These are phyloP conservation scores for Ceratocystis variospora DNA, from an alignment of 2,329 filamentous ascomycete genomes.

Conservation along the genomic window DNA sequence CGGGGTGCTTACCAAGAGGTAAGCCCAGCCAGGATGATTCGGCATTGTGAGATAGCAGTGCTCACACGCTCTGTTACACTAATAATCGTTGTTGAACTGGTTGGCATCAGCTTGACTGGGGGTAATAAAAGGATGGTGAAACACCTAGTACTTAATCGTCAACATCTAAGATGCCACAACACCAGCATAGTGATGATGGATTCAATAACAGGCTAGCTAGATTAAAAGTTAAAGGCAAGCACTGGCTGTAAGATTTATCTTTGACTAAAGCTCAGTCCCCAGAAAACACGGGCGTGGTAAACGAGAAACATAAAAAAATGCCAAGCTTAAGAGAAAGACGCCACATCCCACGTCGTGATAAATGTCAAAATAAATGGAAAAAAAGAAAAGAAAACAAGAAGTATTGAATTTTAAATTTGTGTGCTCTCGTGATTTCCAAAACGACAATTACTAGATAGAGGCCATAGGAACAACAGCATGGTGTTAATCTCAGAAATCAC, in stretches of 20 bases:
- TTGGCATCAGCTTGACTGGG: not conserved
- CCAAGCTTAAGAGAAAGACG: not conserved
- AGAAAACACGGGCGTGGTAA: not conserved
- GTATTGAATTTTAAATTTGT: not conserved
- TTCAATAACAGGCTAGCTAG: not conserved
- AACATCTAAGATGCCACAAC: not conserved
- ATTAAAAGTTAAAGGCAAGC: not conserved
- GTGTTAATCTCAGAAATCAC: not conserved
- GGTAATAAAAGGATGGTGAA: not conserved
- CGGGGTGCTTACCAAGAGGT: not conserved
- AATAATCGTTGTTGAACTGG: not conserved
- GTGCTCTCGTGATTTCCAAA: not conserved
- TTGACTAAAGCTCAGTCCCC: not conserved
- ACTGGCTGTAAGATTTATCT: not conserved
- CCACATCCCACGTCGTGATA: too few relatives aligned
- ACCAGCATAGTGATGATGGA: not conserved
- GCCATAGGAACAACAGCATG: not conserved
- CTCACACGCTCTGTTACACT: not conserved
- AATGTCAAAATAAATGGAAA: too few relatives aligned
- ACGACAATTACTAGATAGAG: not conserved
- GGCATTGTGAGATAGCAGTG: not conserved
- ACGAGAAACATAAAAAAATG: not conserved
- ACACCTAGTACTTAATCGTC: not conserved
- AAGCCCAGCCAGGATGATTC: not conserved
- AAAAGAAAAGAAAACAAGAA: not conserved